Evolutionary conservation across 805 yeast genomes (phyloP).

Genomic region (Nakazawaea holstii): DNA sequence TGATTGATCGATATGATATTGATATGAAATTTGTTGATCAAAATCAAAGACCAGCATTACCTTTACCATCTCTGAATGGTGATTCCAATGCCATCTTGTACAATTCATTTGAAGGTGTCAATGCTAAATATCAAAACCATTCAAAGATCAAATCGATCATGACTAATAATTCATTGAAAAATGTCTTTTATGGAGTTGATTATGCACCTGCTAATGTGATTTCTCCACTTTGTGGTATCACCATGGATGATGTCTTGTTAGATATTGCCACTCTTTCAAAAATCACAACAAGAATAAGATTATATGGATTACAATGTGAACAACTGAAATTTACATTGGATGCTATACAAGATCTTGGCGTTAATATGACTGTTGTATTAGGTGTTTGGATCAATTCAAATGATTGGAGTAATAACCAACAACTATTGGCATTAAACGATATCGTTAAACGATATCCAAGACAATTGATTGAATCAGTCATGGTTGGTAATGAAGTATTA

Average conservation of each 20-base stretch:
- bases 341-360: constrained; percentile 42
- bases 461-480: constrained; percentile 41
- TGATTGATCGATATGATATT: neutral
- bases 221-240: constrained; percentile 48
- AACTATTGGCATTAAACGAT: constrained; percentile 38
- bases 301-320: constrained; percentile 58
- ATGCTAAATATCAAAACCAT: constrained; percentile 26
- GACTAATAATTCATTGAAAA: constrained; percentile 25
- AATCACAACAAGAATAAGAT: constrained; percentile 51
- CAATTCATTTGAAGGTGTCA: constrained; percentile 27
- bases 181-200: constrained; percentile 50
- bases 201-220: constrained; percentile 53
- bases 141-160: constrained; percentile 31
- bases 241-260: constrained; percentile 40
- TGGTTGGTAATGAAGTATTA: constrained; percentile 60
- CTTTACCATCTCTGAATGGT: neutral
- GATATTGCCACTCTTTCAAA: constrained; percentile 56
- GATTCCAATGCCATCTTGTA: neutral
- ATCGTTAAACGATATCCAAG: constrained; percentile 39
- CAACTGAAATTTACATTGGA: constrained; percentile 49
- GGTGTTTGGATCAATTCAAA: constrained; percentile 60
- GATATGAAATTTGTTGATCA: neutral
- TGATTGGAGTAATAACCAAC: constrained; percentile 36
- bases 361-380: constrained; percentile 52
- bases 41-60: neutral